These are phyloP conservation scores for Podospora sp. DNA, from an alignment of 495 filamentous ascomycete genomes.

Conservation along the genomic window DNA sequence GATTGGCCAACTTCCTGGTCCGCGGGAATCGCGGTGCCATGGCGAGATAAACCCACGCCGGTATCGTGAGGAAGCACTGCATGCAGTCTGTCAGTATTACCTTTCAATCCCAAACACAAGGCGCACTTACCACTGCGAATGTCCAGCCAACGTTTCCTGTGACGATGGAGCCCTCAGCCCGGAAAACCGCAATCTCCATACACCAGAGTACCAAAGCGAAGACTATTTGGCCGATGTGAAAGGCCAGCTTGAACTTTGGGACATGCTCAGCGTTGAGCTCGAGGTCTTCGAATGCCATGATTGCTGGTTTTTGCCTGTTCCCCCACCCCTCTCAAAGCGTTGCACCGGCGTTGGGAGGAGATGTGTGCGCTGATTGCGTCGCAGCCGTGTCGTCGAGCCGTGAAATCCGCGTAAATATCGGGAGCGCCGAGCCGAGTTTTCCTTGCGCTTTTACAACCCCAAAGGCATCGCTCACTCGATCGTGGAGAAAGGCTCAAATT, in stretches of 20 bases:
- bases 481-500: neutral
- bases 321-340: neutral
- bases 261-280: conserved; percentile 54
- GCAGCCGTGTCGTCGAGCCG: neutral
- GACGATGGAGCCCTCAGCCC: conserved; percentile 59
- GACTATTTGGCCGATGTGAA: conserved; percentile 65
- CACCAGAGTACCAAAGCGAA: conserved; percentile 71
- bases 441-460: neutral
- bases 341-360: neutral
- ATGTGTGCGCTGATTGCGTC: neutral
- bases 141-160: conserved; percentile 74
- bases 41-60: conserved; percentile 78
- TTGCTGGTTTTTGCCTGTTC: neutral
- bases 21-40: conserved; percentile 85
- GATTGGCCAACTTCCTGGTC: conserved; percentile 75
- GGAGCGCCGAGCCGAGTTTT: neutral
- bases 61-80: conserved; percentile 84
- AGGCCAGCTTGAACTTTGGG: conserved; percentile 57
- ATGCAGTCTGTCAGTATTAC: neutral
- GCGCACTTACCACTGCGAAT: conserved; percentile 71
- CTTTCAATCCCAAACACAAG: neutral
- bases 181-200: conserved; percentile 72
- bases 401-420: neutral
- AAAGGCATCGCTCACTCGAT: conserved; percentile 1
- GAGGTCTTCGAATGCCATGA: conserved; percentile 43